Evolutionary conservation across 805 yeast genomes (phyloP), one percentile per base, ranked within the genome.

Genomic region (Yamadazyma phyllophila): DNA sequence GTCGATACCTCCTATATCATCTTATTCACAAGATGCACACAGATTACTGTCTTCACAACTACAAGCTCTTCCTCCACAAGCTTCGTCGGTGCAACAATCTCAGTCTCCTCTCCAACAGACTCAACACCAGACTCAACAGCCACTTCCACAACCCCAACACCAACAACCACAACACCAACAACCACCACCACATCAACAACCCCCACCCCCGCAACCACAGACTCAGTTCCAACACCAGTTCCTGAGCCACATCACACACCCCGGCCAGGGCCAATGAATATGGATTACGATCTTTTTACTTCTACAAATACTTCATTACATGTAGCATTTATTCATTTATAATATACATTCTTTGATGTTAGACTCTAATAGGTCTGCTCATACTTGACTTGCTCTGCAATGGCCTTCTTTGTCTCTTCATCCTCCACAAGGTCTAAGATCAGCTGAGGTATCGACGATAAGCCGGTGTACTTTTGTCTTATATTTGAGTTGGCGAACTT

Each of bases 381-480:
- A 42, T 69, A 71, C 27, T 61, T 59, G 54, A 80, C 83, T 60
- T 86, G 95, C 36, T 73, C 74, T 41, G 77, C 54, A 44, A 88
- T 83, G 1, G 89, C 94, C 24, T 63, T 55, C 55, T 71, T 75
- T 1, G 78, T 71, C 7, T 81, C 83, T 30, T 78, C 84, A 50
- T 75, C 80, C 29, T 62, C 66, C 16, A 77, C 55, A 26, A 71
- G 85, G 9, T 75, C 82, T 50, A 82, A 83, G 1, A 89, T 58
- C 9, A 76, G 81, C 12, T 64, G 57, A 1, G 86, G 81, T 2
- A 90, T 81, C 45, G 76, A 71, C 3, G 63, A 62, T 51, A 90
- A 69, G 0, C 96, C 96, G 0, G 95, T 85, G n/a, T 66, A 62
- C 51, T 67, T 75, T 26, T 66, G 66, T 40, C 80, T 67, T 47